Base-by-base conservation (phyloP, 1,139 yeast genomes). In the Ogataea hybrid region DNA sequence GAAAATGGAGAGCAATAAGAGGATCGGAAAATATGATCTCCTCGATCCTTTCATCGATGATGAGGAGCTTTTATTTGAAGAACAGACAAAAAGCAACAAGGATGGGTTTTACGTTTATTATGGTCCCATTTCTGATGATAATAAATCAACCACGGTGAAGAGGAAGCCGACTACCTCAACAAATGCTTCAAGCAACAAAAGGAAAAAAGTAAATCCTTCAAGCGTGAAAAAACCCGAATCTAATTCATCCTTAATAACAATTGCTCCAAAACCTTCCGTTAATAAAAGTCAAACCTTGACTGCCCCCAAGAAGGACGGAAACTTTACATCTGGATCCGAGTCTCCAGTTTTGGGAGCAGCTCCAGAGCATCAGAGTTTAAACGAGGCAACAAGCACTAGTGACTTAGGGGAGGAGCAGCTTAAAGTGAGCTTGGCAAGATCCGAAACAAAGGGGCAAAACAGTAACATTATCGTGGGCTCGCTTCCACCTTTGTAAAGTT, bases 41-140 rank as follows among this genome's bases (percentile, higher is more conserved):
- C 83, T 86, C 48, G 99, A 94, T 64, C 98, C 98, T 2, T 94
- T 94, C 58, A 92, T 94, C 48, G 99, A 94, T 65, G 98, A 94
- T 62, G 78, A 86, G 21, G 99, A 92, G 64, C 70, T 89, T 56
- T 77, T 81, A 48, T 86, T 94, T 86, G 97, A 92, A 62, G 97
- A 90, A 61, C 94, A 86, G 53, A 81, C 95, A 8, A 92, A 94
- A 2, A 80, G 94, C 1, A 89, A 96, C 0, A 85, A 86, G 52
- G 97, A 92, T 58, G 98, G 98, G 2, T 94, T 92, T 62, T 94
- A 92, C 57, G 97, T 94, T 0, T 94, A 83, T 62, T 87, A 90
- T 71, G 99, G 99, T 0, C 95, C 96, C 5, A 69, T 94, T 48
- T 81, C 85, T 25, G 92, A 84, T 44, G 94, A 20, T 6, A 20